These are phyloP conservation scores for Nitzschia sp. DNA, from an alignment of 108 stramenopile species.

Conservation along the genomic window DNA sequence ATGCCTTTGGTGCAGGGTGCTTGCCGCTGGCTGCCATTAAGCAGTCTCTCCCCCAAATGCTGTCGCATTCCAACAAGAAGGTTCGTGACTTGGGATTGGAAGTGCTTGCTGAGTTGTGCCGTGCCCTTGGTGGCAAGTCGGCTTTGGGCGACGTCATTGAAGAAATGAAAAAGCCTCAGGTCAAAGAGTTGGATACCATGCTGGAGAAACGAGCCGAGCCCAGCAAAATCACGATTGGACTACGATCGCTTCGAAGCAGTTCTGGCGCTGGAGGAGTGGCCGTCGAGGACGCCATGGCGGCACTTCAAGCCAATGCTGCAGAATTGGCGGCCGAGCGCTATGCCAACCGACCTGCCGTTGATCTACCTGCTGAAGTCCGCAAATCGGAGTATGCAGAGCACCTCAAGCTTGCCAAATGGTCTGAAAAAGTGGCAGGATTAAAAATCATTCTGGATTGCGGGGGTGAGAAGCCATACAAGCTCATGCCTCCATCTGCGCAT, in stretches of 20 bases:
- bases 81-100: conserved; percentile 78
- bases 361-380: conserved; percentile 60
- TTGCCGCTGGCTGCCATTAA: conserved; percentile 63
- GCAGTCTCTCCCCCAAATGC: conserved; percentile 54
- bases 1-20: conserved; percentile 65
- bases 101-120: conserved; percentile 80
- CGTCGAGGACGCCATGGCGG: conserved; percentile 56
- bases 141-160: conserved; percentile 61
- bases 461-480: conserved; percentile 86
- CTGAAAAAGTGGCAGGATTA: conserved; percentile 84
- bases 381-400: conserved; percentile 71
- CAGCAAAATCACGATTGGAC: conserved; percentile 25
- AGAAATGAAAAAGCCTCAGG: conserved; percentile 76
- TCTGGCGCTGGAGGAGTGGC: conserved; percentile 16
- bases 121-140: conserved; percentile 74
- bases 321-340: conserved; percentile 62
- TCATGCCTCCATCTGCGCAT: conserved; percentile 54
- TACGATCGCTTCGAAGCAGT: conserved; percentile 40
- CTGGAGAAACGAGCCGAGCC: conserved; percentile 55
- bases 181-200: conserved; percentile 67
- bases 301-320: conserved; percentile 55
- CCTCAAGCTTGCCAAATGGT: conserved; percentile 78
- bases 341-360: conserved; percentile 66
- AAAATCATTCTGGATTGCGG: conserved; percentile 69
- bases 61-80: conserved; percentile 70